phyloP scores from a whole-genome alignment of 2,329 filamentous ascomycete genomes.

The Shiraia bambusicola region DNA sequence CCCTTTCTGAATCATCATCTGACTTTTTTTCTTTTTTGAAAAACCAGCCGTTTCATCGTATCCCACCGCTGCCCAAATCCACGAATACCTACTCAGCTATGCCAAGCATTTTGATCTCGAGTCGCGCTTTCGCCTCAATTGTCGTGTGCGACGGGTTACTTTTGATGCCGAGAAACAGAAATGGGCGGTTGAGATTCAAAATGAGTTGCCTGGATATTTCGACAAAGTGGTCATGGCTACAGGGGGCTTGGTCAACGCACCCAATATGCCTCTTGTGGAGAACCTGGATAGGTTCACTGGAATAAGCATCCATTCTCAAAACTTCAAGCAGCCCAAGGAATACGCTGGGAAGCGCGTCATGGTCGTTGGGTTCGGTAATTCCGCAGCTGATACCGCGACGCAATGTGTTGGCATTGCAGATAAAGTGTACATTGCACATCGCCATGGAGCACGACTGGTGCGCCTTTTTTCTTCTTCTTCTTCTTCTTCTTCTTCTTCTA shows the following conservation, averaged over 20 bases:
- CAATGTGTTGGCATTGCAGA: slow-evolving; percentile 20
- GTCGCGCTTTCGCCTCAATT: slow-evolving; percentile 15
- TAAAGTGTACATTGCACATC: slow-evolving; percentile 27
- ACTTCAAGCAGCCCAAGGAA: slow-evolving; percentile 16
- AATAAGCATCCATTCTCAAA: slow-evolving; percentile 12
- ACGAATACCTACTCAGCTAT: slow-evolving; percentile 22
- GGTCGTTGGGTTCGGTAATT: slow-evolving; percentile 30
- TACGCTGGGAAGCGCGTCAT: slow-evolving; percentile 20
- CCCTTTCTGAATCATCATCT: neutral
- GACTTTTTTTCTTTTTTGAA: too few species aligned
- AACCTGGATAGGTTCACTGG: slow-evolving; percentile 20
- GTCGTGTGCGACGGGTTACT: slow-evolving; percentile 10
- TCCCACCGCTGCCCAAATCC: slow-evolving; percentile 22
- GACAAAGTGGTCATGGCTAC: slow-evolving; percentile 26
- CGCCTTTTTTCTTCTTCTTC: too few species aligned
- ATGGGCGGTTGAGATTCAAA: slow-evolving; percentile 14
- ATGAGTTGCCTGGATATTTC: slow-evolving; percentile 10
- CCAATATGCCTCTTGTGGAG: slow-evolving; percentile 19
- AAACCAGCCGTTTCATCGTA: slow-evolving; percentile 13
- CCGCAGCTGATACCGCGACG: slow-evolving; percentile 27
- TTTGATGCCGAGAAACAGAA: slow-evolving; percentile 15
- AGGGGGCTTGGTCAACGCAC: slow-evolving; percentile 17
- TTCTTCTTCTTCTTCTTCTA: too few species aligned
- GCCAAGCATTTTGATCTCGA: slow-evolving; percentile 19
- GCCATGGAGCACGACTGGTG: slow-evolving; percentile 24